phyloP scores from a whole-genome alignment of 352 stramenopile genomes.

The Phytophthora pseudosyringae region DNA sequence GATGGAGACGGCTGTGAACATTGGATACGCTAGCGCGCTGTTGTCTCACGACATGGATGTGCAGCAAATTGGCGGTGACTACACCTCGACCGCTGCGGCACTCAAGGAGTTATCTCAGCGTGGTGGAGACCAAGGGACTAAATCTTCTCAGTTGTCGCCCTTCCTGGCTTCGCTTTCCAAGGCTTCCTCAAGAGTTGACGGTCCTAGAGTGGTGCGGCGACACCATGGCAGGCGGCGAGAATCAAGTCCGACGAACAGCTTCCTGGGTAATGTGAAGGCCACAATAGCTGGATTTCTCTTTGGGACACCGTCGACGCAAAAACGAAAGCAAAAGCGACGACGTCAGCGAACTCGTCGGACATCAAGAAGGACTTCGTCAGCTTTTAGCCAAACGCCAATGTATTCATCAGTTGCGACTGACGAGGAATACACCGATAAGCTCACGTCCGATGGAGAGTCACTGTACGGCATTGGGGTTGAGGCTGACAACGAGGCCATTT shows the following conservation, averaged over 20 bases:
- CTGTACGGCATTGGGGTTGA: slow-evolving; percentile 25
- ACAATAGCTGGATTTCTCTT: slow-evolving; percentile 27
- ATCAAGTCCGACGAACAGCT: slow-evolving; percentile 22
- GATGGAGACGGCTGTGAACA: slow-evolving; percentile 95
- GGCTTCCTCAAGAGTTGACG: slow-evolving; percentile 9
- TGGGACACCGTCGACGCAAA: slow-evolving; percentile 18
- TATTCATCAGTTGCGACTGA: slow-evolving; percentile 43
- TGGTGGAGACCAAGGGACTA: slow-evolving; percentile 14
- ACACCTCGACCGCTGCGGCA: slow-evolving; percentile 54
- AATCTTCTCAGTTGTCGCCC: slow-evolving; percentile 11
- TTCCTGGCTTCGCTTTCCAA: slow-evolving; percentile 13
- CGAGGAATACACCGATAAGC: slow-evolving; percentile 23
- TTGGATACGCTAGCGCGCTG: slow-evolving; percentile 92
- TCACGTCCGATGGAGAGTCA: slow-evolving; percentile 29
- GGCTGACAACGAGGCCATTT: slow-evolving; percentile 18
- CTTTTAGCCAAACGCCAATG: slow-evolving; percentile 23
- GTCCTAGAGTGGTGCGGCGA: slow-evolving; percentile 6
- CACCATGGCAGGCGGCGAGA: slow-evolving; percentile 8
- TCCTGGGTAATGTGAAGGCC: slow-evolving; percentile 31
- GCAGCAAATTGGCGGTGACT: slow-evolving; percentile 65
- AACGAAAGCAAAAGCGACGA: slow-evolving; percentile 31
- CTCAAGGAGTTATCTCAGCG: slow-evolving; percentile 56
- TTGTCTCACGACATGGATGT: slow-evolving; percentile 84
- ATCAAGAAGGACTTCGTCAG: slow-evolving; percentile 23
- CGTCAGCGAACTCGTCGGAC: slow-evolving; percentile 12